Percentiles rank a stretch among this genome's conserved stretches.
phyloP scores from a whole-genome alignment of 164 flowering plant genomes.

The Magnolia sinica region DNA sequence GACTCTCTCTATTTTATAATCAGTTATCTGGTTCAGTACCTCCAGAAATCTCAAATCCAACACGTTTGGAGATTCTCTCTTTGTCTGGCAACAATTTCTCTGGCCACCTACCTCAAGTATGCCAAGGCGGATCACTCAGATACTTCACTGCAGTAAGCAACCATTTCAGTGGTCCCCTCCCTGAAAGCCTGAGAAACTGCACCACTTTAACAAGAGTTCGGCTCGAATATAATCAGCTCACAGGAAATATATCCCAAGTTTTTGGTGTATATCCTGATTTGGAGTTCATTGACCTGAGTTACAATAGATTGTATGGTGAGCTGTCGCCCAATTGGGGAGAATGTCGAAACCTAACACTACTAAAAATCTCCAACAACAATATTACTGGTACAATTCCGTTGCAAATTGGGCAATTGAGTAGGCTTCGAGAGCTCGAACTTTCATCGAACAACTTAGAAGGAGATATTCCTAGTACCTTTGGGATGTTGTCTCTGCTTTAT shows the following conservation, averaged over 20 bases:
- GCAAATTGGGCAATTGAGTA: background rate
- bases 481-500: background rate
- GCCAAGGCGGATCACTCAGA: conserved; percentile 13
- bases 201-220: conserved; percentile 37
- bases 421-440: background rate
- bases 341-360: background rate
- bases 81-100: conserved; percentile 15
- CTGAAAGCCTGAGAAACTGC: conserved; percentile 55
- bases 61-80: conserved; percentile 7
- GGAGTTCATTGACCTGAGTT: background rate
- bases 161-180: conserved; percentile 24
- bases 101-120: conserved; percentile 10
- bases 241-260: conserved; percentile 28
- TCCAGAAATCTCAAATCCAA: background rate
- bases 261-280: conserved; percentile 7
- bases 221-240: conserved; percentile 44
- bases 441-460: conserved; percentile 2
- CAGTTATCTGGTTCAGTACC: conserved; percentile 21
- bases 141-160: conserved; percentile 8
- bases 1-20: conserved; percentile 6
- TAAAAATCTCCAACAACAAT: background rate
- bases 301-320: conserved; percentile 5
- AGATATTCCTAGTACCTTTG: background rate
- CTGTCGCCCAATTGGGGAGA: conserved; percentile 5
- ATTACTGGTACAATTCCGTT: conserved; percentile 6